A percentile compares a stretch with the other conserved stretches of the same genome.
These are phyloP conservation scores for Solanum dulcamara DNA, from an alignment of 257 asterid genomes.

Conservation along the genomic window DNA sequence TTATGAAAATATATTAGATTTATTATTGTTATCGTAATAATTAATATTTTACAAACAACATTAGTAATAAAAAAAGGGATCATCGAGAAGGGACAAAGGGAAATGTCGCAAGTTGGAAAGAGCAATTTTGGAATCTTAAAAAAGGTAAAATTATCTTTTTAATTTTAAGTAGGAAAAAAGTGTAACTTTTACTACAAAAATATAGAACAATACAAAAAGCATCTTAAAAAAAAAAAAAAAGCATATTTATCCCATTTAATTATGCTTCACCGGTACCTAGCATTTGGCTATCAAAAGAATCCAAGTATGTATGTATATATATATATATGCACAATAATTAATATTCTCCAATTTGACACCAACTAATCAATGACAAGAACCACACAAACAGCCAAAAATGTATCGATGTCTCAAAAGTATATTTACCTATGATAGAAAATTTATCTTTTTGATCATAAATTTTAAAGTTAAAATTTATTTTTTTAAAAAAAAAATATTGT, in stretches of 20 bases:
- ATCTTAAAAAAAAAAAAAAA: neutral
- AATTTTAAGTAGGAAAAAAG: neutral
- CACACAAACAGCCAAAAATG: neutral
- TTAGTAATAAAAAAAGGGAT: neutral
- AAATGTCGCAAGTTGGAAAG: neutral
- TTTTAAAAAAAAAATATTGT: no score
- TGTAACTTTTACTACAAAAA: neutral
- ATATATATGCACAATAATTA: neutral
- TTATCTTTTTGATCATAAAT: no score
- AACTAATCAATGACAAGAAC: neutral
- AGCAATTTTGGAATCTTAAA: neutral
- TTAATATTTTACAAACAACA: neutral
- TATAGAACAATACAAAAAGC: neutral
- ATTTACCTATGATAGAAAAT: no score
- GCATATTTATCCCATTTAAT: neutral
- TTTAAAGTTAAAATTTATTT: no score
- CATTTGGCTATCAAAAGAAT: neutral
- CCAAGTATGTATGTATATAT: neutral
- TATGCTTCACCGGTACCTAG: neutral
- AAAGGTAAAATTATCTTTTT: neutral
- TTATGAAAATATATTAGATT: neutral
- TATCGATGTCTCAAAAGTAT: neutral
- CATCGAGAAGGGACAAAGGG: neutral
- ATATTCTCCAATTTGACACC: neutral
- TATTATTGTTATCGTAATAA: neutral